Base-by-base conservation (phyloP, 2,329 filamentous ascomycete species). In the Trichoderma harzianum region DNA sequence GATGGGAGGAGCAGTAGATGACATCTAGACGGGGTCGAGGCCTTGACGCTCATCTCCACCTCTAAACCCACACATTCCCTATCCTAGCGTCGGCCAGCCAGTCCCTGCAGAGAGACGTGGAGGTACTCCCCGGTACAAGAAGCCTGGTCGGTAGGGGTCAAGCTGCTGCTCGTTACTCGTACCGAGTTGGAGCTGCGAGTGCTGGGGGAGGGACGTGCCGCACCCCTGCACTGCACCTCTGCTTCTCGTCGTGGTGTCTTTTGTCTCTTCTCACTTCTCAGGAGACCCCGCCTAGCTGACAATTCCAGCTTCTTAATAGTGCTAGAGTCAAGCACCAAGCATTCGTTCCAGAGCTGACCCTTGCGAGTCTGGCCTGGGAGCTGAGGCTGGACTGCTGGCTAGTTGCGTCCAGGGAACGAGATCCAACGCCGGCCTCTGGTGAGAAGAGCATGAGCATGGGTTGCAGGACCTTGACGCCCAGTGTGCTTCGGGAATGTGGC, bases 61-160 rank as follows among this genome's bases (percentile, higher is more conserved):
- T 69, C 57, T 18, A 32, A 47, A 61, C 43, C 71, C 67, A 65
- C 68, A 69, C 53, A 69, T 70, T 65, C 71, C 67, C 66, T 71
- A 36, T 57, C 67, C 71, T 72, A 67, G 64, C 68, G 71, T 71
- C 62, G 61, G 69, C 68, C 71, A 72, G 66, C 60, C 70, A 72
- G 71, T 70, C 71, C 71, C 71, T 72, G 71, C 66, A 70, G 71
- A 72, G 70, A 68, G 71, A 70, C 58, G 66, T 70, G 67, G 71
- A 70, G 66, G 47, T 65, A 60, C 66, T 26, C 71, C 67, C 67
- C 67, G n/a, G 67, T 63, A 72, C 61, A 70, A 18, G n/a, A 43
- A 61, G 39, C 64, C 51, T 67, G 51, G 64, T 58, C 64, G 51
- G 55, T 69, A 69, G 39, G 66, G 66, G 66, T 30, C 28, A 34